phyloP scores from a whole-genome alignment of 2,329 filamentous ascomycete species.

The Cadophora malorum region DNA sequence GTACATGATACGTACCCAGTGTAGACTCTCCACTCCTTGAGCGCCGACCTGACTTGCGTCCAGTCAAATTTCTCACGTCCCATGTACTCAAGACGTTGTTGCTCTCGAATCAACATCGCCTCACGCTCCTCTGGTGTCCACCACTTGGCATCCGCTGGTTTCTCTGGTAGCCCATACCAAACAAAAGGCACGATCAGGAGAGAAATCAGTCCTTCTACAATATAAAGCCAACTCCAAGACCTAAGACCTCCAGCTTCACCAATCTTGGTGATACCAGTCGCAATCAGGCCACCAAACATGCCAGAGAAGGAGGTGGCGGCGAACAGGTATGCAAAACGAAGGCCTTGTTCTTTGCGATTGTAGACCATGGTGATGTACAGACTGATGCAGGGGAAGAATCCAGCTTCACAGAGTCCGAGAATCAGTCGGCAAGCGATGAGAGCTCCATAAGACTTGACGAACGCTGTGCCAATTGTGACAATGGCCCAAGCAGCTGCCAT shows the following conservation, averaged over 20 bases:
- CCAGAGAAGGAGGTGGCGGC: constrained; percentile 22
- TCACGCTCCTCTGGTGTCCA: constrained; percentile 21
- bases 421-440: constrained; percentile 25
- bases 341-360: constrained; percentile 22
- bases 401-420: constrained; percentile 25
- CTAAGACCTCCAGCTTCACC: constrained; percentile 11
- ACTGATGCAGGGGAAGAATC: constrained; percentile 22
- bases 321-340: constrained; percentile 20
- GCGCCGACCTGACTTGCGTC: constrained; percentile 12
- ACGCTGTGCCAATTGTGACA: constrained; percentile 31
- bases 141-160: constrained; percentile 19
- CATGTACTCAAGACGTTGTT: constrained; percentile 13
- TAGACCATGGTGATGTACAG: constrained; percentile 26
- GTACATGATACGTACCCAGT: not conserved
- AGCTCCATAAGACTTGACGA: constrained; percentile 28
- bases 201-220: constrained; percentile 20
- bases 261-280: constrained; percentile 22
- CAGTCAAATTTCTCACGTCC: constrained; percentile 18
- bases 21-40: constrained; percentile 24
- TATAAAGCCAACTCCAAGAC: constrained; percentile 23
- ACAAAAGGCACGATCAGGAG: constrained; percentile 15
- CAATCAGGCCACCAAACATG: constrained; percentile 22
- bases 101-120: constrained; percentile 4
- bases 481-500: constrained; percentile 23
- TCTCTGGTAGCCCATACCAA: constrained; percentile 13